A percentile compares a stretch with the other conserved stretches of the same genome.
Evolutionary conservation across 129 eudicot genomes (phyloP).

Genomic region (Pulicaria dysenterica): DNA sequence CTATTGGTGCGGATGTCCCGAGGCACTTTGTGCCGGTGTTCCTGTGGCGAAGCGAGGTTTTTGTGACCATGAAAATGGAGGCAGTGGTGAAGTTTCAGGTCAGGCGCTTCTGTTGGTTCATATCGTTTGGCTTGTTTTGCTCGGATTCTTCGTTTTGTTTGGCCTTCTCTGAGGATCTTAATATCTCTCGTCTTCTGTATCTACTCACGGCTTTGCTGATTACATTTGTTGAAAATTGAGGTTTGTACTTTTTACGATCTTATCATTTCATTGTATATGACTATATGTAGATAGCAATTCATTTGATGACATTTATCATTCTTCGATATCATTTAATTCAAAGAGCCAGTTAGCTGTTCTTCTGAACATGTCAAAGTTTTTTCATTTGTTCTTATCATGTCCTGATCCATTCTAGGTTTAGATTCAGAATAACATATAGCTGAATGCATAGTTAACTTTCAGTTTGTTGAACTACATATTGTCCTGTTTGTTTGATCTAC

Average conservation of each 20-base stretch:
- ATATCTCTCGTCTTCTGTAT: not conserved
- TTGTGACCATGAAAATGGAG: slow-evolving; percentile 67
- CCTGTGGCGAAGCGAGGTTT: slow-evolving; percentile 66
- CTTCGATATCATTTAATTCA: slow-evolving; percentile 16
- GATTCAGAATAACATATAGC: not conserved
- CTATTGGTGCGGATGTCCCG: slow-evolving; percentile 86
- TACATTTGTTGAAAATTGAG: slow-evolving; percentile 8
- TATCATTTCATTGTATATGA: slow-evolving; percentile 31
- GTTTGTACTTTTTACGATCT: slow-evolving; percentile 4
- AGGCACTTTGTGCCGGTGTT: slow-evolving; percentile 69
- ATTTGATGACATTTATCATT: slow-evolving; percentile 23
- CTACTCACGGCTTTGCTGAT: not conserved
- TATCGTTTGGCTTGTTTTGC: slow-evolving; percentile 74
- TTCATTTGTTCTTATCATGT: not conserved
- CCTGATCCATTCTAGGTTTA: not conserved
- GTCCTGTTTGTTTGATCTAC: not conserved
- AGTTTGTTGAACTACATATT: not conserved
- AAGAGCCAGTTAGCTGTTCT: slow-evolving; percentile 12
- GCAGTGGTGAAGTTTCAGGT: slow-evolving; percentile 62
- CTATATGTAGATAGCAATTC: slow-evolving; percentile 23
- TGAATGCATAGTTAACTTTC: not conserved
- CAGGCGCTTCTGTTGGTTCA: slow-evolving; percentile 83
- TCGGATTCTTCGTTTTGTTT: slow-evolving; percentile 66
- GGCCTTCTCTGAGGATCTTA: slow-evolving; percentile 42
- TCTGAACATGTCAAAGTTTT: not conserved